Percentiles rank a stretch among this genome's conserved stretches.
phyloP scores from a whole-genome alignment of 176 grass and related monocot genomes.

The Zoysia japonica region DNA sequence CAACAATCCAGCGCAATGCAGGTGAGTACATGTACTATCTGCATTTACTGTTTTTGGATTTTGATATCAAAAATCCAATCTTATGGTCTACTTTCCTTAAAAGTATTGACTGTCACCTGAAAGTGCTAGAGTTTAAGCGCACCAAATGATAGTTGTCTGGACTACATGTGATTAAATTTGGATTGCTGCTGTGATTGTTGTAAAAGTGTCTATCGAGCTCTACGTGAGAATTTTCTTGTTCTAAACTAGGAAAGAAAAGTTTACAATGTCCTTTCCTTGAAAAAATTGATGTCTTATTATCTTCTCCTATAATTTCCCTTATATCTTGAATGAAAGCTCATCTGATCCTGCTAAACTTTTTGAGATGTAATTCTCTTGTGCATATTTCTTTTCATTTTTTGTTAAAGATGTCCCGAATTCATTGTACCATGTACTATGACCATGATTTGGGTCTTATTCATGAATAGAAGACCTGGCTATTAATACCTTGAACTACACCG shows the following conservation, averaged over 20 bases:
- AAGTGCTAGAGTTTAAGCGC: neutral
- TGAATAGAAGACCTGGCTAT: neutral
- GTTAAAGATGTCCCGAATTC: neutral
- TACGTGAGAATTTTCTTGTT: neutral
- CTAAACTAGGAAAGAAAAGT: slow-evolving; percentile 6
- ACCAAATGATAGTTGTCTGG: neutral
- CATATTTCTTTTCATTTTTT: neutral
- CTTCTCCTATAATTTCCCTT: neutral
- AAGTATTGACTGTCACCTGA: neutral
- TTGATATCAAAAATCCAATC: neutral
- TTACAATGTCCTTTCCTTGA: neutral
- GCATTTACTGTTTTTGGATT: neutral
- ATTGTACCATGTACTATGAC: neutral
- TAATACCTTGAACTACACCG: neutral
- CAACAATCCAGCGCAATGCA: slow-evolving; percentile 50
- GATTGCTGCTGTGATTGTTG: neutral
- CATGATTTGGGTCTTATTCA: neutral
- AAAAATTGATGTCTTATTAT: neutral
- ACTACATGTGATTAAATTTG: neutral
- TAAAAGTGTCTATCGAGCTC: neutral
- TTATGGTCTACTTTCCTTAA: neutral
- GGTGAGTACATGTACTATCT: slow-evolving; percentile 44
- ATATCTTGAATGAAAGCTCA: slow-evolving; percentile 6
- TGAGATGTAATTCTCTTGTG: slow-evolving; percentile 3
- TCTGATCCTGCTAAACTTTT: neutral